Base-by-base conservation (phyloP, 1,139 yeast species). In the Hansenula anomala region DNA sequence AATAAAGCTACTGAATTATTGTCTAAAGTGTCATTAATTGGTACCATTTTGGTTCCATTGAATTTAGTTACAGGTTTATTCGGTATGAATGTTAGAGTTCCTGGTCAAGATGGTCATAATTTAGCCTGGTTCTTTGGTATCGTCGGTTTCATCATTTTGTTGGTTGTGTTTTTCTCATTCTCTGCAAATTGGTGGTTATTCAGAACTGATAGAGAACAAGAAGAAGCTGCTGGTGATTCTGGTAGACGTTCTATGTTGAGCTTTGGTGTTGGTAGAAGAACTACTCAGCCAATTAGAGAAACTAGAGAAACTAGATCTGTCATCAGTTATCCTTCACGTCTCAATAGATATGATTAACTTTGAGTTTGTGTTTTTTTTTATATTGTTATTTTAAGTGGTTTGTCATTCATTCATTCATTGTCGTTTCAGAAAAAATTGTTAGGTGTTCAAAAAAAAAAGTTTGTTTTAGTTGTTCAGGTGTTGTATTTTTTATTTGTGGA, bases 51-150 rank as follows among this genome's bases (percentile, higher is more conserved):
- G 34, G 84, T 92, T 48, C 97, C 97, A 10, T 73, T 90, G 71
- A 92, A 90, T 59, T 67, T 92, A 47, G 74, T 92, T 28, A 89
- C 97, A 1, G 97, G 97, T 59, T 60, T 90, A 46, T 92, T 90
- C 63, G 97, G 98, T 53, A 92, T 92, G 98, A 92, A 92, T 61
- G 97, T 92, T 15, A 63, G 56, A 16, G 89, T 90, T 17, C 97
- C 97, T 0, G 96, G 96, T 13, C 64, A 75, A 49, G 68, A 56
- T 8, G 70, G 54, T 0, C 55, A 50, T 1, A 66, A 59, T 38
- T 59, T 71, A 25, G 72, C 65, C 4, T 81, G 89, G 85, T 82
- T 79, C 60, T 78, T 80, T 52, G 85, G 86, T 36, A 79, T 83
- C 42, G 54, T 82, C 25, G 82, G 81, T 7, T 63, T 75, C 28